Evolutionary conservation across 1,284 basidiomycete genomes (phyloP), one percentile per base, ranked within the genome.

Genomic region (Cutaneotrichosporon cutaneum): DNA sequence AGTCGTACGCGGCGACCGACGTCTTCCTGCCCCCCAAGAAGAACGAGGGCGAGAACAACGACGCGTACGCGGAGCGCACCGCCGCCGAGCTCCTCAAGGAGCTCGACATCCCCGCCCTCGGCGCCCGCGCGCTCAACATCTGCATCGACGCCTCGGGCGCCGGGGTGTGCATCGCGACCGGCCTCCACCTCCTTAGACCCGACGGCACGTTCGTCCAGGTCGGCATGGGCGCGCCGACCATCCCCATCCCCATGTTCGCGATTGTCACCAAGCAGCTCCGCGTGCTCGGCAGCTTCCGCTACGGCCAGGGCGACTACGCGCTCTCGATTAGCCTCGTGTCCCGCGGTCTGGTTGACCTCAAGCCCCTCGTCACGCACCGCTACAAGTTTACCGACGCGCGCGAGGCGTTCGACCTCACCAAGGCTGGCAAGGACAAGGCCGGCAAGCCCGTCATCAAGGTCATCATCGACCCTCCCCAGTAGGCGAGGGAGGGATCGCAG

Each of bases 1-100:
- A 88, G 77, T 70, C 75, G 36, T 94, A 94, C 77, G 90, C 88
- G 24, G 93, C 92, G 10, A 90, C 92, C 2, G 90, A 94, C 64
- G 82, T 84, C 21, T 94, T 86, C 80, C 79, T 86, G 51, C 91
- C 94, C 70, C 84, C 79, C 0, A 65, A 86, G 10, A 81, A 83
- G 58, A 79, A 84, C 27, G 79, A 86, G 56, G 87, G 85, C 57
- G 93, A 95, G 79, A 80, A 81, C 45, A 85, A 83, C 67, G 80
- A 86, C 21, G 84, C 82, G 27, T 94, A 90, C 80, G 88, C 88
- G 66, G 82, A 72, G 32, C 72, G 82, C 50, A 68, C 73, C 44
- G 80, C 83, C 13, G 68, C 75, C 2, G 76, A 77, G 51, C 79
- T 86, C 55, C 72, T 76, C 30, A 62, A 69, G 18, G 67, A 71